Percentiles rank a stretch among this genome's conserved stretches.
phyloP scores from a whole-genome alignment of 305 asterid genomes.

The Fraxinus sp. region DNA sequence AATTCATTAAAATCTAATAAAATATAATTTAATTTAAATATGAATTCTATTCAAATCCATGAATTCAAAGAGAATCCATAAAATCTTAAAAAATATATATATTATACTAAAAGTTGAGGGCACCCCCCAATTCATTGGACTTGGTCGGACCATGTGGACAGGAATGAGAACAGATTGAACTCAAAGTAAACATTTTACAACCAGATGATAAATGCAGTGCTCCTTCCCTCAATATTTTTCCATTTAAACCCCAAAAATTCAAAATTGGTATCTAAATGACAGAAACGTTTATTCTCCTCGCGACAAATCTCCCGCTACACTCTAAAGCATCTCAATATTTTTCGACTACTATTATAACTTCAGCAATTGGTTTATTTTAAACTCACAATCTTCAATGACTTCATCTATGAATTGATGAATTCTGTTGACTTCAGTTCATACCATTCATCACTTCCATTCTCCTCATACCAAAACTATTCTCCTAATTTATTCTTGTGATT shows the following conservation, averaged over 20 bases:
- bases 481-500: background rate
- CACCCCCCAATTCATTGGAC: background rate
- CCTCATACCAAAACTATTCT: background rate
- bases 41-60: background rate
- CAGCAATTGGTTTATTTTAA: background rate
- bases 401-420: background rate
- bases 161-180: background rate
- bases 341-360: background rate
- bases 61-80: background rate
- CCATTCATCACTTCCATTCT: background rate
- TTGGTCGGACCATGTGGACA: background rate
- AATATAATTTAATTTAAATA: too few relatives aligned
- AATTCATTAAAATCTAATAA: background rate
- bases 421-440: background rate
- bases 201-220: background rate
- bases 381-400: background rate
- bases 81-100: too few relatives aligned
- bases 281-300: background rate
- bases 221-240: background rate
- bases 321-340: background rate
- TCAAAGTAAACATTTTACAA: background rate
- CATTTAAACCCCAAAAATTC: background rate
- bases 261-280: background rate
- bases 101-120: background rate
- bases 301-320: background rate